A percentile compares a stretch with the other conserved stretches of the same genome.
Conservation (phyloP, 2,329 filamentous ascomycete genomes). For the Pseudogymnoascus sp. region DNA sequence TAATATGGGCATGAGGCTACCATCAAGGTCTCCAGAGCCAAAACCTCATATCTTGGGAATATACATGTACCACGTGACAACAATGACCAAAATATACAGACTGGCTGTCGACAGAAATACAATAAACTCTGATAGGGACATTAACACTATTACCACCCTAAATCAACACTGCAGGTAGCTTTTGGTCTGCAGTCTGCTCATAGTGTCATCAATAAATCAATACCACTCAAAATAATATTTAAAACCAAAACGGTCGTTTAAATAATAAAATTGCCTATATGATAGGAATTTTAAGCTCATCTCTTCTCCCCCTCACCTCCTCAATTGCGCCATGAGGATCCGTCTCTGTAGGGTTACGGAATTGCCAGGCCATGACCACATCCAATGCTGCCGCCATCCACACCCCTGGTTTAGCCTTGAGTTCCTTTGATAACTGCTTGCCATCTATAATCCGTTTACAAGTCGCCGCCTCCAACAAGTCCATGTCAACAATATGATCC, state of each 20-base stretch:
- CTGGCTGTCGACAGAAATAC: neutral
- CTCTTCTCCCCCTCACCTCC: conserved; percentile 44
- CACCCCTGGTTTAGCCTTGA: conserved; percentile 62
- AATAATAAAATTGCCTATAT: neutral
- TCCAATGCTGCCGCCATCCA: conserved; percentile 80
- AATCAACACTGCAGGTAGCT: neutral
- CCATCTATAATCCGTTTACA: conserved; percentile 66
- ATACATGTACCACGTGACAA: neutral
- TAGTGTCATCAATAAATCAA: neutral
- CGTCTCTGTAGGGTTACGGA: conserved; percentile 62
- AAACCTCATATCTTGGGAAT: neutral
- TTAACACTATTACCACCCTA: neutral
- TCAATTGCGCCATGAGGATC: conserved; percentile 53
- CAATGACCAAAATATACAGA: neutral
- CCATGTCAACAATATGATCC: conserved; percentile 44
- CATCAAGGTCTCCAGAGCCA: neutral
- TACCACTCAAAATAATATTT: neutral
- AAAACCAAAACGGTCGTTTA: neutral
- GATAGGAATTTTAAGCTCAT: conserved; percentile 42
- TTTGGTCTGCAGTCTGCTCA: neutral
- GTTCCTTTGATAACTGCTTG: conserved; percentile 57
- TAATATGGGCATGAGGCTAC: neutral
- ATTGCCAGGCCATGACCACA: conserved; percentile 78
- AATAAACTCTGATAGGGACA: no score
- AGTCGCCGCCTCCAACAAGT: conserved; percentile 49